Evolutionary conservation across 768 basidiomycete species (phyloP), one percentile per base, ranked within the genome.

Genomic region (Filobasidium wieringae): DNA sequence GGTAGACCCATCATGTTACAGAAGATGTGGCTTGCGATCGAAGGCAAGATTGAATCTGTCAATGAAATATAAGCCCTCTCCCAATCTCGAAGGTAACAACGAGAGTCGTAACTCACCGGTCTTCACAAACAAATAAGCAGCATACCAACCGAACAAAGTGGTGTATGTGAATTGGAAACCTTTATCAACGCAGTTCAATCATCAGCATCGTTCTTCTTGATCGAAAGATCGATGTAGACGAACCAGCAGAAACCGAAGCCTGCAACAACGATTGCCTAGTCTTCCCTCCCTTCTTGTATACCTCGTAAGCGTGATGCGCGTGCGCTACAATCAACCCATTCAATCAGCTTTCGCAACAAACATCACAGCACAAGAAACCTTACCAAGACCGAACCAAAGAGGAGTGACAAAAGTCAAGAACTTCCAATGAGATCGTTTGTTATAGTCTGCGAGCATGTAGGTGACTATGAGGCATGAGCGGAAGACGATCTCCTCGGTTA

Each of bases 1-100:
- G 93, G 95, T 29, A 96, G 66, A 0, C 92, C 92, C 88, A 96
- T 92, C 51, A 86, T 71, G 68, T 99, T 99, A 78, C 95, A 97
- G 69, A 90, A 93, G 0, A 86, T 75, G 68, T 99, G 95, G 0
- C 89, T 82, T 8, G 80, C 73, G 55, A 91, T 79, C 1, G 91
- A 78, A 1, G 90, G 85, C 30, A 85, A 72, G 58, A 96, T 74
- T 4, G 89, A 91, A 15, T 71, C 73, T 76, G 60, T 5, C 2
- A 9, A 39, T 22, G 22, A 4, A 32, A 22, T 12, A 12, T n/a
- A 11, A 27, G 50, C 7, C 31, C 29, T 19, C 17, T 33, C 12
- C 33, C 55, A 51, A 29, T 39, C 30, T 40, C 19, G 19, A 33
- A 6, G 31, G 27, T 24, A 24, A 40, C 30, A 19, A 27, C 33